Evolutionary conservation across 2,329 filamentous ascomycete species (phyloP).

Genomic region (Corniculantispora saksenae): DNA sequence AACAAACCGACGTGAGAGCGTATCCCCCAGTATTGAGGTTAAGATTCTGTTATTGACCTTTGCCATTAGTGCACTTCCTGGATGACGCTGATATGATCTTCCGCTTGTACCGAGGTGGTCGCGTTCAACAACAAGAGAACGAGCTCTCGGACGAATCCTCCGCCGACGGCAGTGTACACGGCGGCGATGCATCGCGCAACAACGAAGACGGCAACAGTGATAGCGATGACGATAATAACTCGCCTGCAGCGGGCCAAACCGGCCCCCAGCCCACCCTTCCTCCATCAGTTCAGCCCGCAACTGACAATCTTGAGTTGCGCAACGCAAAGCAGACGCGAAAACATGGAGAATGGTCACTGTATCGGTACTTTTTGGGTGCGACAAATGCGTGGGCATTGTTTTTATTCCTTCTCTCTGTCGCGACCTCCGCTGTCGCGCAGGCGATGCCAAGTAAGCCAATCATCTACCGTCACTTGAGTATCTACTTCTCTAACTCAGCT

Average conservation of each 20-base stretch:
- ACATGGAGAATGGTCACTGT: background rate
- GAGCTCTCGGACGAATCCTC: background rate
- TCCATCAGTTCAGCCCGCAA: background rate
- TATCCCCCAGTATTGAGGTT: background rate
- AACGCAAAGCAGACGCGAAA: background rate
- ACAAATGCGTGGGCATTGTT: background rate
- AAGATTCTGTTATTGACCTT: background rate
- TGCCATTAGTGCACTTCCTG: background rate
- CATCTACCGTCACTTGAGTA: too few relatives aligned
- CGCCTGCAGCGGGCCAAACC: too few relatives aligned
- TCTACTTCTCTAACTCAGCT: background rate
- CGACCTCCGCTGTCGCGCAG: background rate
- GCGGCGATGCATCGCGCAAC: background rate
- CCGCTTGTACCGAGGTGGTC: background rate
- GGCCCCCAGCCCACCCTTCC: background rate
- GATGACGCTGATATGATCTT: background rate
- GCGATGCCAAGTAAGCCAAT: background rate
- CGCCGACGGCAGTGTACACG: background rate
- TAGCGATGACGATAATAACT: background rate
- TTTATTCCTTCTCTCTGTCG: background rate
- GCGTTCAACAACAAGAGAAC: background rate
- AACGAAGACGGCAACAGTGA: background rate
- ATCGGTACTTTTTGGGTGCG: background rate
- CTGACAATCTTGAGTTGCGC: background rate
- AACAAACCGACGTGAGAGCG: slow-evolving; percentile 4